A percentile compares a stretch with the other conserved stretches of the same genome.
Conservation (phyloP, 768 basidiomycete genomes). For the Phlebiopsis gigantea region DNA sequence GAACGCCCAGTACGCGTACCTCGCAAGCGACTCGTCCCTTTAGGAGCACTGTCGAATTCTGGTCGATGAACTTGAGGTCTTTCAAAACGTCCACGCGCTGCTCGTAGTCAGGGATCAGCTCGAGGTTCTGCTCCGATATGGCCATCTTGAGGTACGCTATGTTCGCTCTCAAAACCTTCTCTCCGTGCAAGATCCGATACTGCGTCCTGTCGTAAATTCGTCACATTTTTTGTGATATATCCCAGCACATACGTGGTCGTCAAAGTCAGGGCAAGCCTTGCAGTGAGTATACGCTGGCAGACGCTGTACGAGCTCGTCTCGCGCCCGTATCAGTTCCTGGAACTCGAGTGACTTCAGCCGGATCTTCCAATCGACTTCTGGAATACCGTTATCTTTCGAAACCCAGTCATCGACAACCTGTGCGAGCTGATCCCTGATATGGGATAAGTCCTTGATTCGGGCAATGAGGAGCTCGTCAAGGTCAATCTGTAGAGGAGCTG, state of each 20-base stretch:
- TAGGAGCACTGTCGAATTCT: slow-evolving; percentile 89
- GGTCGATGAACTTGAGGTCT: slow-evolving; percentile 90
- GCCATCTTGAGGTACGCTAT: slow-evolving; percentile 77
- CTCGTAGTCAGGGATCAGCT: slow-evolving; percentile 95
- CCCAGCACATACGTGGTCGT: slow-evolving; percentile 63
- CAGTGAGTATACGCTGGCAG: slow-evolving; percentile 42
- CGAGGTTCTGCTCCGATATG: slow-evolving; percentile 94
- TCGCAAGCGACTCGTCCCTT: slow-evolving; percentile 99
- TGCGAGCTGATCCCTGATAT: slow-evolving; percentile 47
- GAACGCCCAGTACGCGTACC: slow-evolving; percentile 35
- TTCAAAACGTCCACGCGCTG: slow-evolving; percentile 88
- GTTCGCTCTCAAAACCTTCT: slow-evolving; percentile 66
- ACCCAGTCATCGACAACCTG: slow-evolving; percentile 54
- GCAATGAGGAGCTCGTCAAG: slow-evolving; percentile 63
- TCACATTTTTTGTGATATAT: neutral
- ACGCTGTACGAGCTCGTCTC: slow-evolving; percentile 44
- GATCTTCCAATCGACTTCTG: slow-evolving; percentile 77
- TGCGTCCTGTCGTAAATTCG: slow-evolving; percentile 25
- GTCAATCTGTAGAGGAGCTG: slow-evolving; percentile 50
- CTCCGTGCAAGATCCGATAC: slow-evolving; percentile 74
- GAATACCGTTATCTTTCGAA: slow-evolving; percentile 32
- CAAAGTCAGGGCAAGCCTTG: slow-evolving; percentile 59
- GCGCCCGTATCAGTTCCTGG: slow-evolving; percentile 68
- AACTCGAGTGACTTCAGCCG: slow-evolving; percentile 85
- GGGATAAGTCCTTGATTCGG: slow-evolving; percentile 55